Evolutionary conservation across 495 filamentous ascomycete species (phyloP), one percentile per base, ranked within the genome.

Genomic region (Annulohypoxylon moriforme): DNA sequence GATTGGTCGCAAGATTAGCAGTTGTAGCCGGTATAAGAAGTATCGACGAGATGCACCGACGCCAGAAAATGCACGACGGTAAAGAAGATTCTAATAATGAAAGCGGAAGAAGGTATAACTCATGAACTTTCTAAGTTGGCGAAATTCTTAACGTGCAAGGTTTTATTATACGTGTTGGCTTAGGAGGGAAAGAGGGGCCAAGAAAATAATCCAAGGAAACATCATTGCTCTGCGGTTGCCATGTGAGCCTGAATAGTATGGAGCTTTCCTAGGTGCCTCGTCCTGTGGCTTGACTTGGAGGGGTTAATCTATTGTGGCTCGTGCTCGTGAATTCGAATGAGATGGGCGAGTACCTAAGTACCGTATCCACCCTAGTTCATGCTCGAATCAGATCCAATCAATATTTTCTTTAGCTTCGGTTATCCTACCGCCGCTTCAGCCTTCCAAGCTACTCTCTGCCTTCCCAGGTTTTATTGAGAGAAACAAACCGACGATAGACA

Each of bases 181-280:
- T 64, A 64, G 42, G 20, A 47, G 36, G 53, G 60, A 74, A 71
- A 71, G 72, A 74, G 72, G 72, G 72, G 72, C 72, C 72, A 44
- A 74, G 55, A 69, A 66, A 66, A 62, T 62, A 68, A 61, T 64
- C 40, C 16, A 60, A 60, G 24, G 47, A 52, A 52, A 52, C 47
- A 57, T 69, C 59, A 64, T 50, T 61, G 72, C 64, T 67, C 18
- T 67, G 53, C 63, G 63, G 67, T 74, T 74, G 72, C 72, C 68
- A 74, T 74, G 72, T 74, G 72, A 74, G 72, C 68, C 72, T 74
- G 53, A 74, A 74, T 34, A 58, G 52, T 63, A 69, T 75, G 59
- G 68, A 72, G 60, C 68, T 65, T 55, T 11, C 27, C 38, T 18
- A 20, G 50, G 29, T 55, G 47, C 4, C 24, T 52, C 47, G 16